Evolutionary conservation across 2,329 filamentous ascomycete species (phyloP).

Genomic region (Paracoccidioides lutzii): DNA sequence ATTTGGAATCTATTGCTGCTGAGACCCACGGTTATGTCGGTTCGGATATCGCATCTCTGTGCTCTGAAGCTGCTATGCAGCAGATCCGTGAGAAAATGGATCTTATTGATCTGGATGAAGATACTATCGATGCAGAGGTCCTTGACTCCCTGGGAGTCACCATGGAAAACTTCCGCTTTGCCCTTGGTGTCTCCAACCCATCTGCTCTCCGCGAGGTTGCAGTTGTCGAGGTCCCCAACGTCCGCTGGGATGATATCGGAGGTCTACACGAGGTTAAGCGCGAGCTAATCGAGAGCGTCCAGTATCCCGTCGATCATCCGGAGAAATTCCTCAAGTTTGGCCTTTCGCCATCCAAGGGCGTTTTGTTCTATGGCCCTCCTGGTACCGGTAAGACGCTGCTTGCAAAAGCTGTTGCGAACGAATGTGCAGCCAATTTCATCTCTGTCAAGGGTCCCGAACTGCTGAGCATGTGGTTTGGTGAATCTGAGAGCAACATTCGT

Average conservation of each 20-base stretch:
- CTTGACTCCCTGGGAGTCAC: slow-evolving; percentile 96
- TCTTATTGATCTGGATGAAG: slow-evolving; percentile 94
- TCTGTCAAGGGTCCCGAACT: slow-evolving; percentile 97
- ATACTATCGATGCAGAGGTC: slow-evolving; percentile 97
- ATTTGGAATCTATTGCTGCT: slow-evolving; percentile 88
- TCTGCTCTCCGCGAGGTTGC: slow-evolving; percentile 97
- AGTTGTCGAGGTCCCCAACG: slow-evolving; percentile 97
- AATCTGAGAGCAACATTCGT: slow-evolving; percentile 98
- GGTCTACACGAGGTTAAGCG: slow-evolving; percentile 97
- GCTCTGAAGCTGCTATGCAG: slow-evolving; percentile 98
- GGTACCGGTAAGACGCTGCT: slow-evolving; percentile 99
- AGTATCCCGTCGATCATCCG: slow-evolving; percentile 97
- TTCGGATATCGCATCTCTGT: slow-evolving; percentile 95
- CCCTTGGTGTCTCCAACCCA: slow-evolving; percentile 94
- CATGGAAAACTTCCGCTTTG: slow-evolving; percentile 99
- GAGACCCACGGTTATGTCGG: slow-evolving; percentile 99
- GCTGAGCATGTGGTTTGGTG: slow-evolving; percentile 99
- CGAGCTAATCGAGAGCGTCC: slow-evolving; percentile 96
- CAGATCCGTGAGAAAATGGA: slow-evolving; percentile 99
- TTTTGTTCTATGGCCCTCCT: slow-evolving; percentile 95
- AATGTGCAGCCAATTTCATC: slow-evolving; percentile 99
- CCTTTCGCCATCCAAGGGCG: slow-evolving; percentile 92
- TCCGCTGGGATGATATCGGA: slow-evolving; percentile 99
- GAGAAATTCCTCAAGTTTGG: slow-evolving; percentile 99
- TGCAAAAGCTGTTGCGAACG: slow-evolving; percentile 98